Percentiles rank a stretch among this genome's conserved stretches.
These are phyloP conservation scores for Cynara cardunculus DNA, from an alignment of 129 eudicot species.

Conservation along the genomic window DNA sequence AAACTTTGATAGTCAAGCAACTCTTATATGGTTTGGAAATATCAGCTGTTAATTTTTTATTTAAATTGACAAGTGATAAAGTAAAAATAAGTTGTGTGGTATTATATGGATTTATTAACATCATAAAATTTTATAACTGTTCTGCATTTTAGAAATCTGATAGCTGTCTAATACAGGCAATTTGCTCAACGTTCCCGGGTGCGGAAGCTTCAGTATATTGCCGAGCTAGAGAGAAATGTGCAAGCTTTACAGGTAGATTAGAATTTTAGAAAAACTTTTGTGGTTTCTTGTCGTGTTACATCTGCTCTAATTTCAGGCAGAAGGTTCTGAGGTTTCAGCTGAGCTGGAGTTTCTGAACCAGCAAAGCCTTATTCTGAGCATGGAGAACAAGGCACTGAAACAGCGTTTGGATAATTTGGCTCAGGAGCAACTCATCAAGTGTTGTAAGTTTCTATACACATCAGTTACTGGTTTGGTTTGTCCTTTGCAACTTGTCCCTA, in stretches of 20 bases:
- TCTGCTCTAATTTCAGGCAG: constrained; percentile 35
- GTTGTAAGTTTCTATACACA: constrained; percentile 40
- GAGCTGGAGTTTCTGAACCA: constrained; percentile 73
- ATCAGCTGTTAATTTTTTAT: not conserved
- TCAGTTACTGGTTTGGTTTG: not conserved
- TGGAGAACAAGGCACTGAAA: constrained; percentile 83
- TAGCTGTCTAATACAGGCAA: constrained; percentile 52
- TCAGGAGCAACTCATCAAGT: constrained; percentile 69
- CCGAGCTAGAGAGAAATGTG: constrained; percentile 81
- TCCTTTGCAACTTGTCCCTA: constrained; percentile 9
- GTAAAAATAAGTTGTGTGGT: constrained; percentile 3
- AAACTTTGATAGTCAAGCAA: constrained; percentile 11
- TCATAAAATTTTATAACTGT: not conserved
- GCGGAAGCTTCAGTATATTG: constrained; percentile 87
- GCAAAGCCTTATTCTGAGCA: constrained; percentile 62
- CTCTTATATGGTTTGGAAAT: not conserved
- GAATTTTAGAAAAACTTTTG: not conserved
- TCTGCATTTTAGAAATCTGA: constrained; percentile 5
- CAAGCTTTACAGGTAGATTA: constrained; percentile 61
- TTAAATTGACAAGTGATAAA: not conserved
- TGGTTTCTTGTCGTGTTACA: not conserved
- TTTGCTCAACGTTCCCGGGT: constrained; percentile 82
- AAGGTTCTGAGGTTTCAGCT: constrained; percentile 62
- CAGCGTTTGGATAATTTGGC: constrained; percentile 72
- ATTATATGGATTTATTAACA: not conserved